phyloP scores from a whole-genome alignment of 768 basidiomycete genomes.

The Dioszegia crocea region DNA sequence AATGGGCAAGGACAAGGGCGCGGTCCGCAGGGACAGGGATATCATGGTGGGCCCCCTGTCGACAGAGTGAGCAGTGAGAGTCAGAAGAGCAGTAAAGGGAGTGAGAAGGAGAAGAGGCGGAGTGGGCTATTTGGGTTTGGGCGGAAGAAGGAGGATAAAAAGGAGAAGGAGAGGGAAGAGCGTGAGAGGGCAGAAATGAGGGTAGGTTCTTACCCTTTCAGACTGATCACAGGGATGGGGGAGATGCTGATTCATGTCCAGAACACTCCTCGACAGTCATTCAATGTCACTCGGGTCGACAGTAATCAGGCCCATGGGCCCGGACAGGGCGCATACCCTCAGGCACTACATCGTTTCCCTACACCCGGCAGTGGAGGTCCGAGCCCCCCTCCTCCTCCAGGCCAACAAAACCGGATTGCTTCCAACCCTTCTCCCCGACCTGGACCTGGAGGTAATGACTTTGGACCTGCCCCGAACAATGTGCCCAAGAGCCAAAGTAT shows the following conservation, averaged over 20 bases:
- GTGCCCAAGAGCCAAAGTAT: slow-evolving; percentile 32
- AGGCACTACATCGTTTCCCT: no score
- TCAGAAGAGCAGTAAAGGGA: slow-evolving; percentile 1
- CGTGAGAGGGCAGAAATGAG: not conserved
- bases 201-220: not conserved
- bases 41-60: slow-evolving; percentile 7
- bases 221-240: not conserved
- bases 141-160: slow-evolving; percentile 20
- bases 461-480: slow-evolving; percentile 5
- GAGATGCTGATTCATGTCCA: slow-evolving; percentile 1
- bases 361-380: not conserved
- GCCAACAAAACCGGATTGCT: not conserved
- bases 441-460: slow-evolving; percentile 1
- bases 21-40: not conserved
- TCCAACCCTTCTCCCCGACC: not conserved
- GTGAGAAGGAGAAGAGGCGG: slow-evolving; percentile 34
- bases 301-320: not conserved
- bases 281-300: not conserved
- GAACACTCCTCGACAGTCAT: not conserved
- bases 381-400: not conserved
- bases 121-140: slow-evolving; percentile 41
- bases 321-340: not conserved
- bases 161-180: slow-evolving; percentile 10
- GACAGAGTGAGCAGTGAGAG: not conserved
- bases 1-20: slow-evolving; percentile 1